Base-by-base conservation (phyloP, 345 rosid species). In the Populus ilicifolia region DNA sequence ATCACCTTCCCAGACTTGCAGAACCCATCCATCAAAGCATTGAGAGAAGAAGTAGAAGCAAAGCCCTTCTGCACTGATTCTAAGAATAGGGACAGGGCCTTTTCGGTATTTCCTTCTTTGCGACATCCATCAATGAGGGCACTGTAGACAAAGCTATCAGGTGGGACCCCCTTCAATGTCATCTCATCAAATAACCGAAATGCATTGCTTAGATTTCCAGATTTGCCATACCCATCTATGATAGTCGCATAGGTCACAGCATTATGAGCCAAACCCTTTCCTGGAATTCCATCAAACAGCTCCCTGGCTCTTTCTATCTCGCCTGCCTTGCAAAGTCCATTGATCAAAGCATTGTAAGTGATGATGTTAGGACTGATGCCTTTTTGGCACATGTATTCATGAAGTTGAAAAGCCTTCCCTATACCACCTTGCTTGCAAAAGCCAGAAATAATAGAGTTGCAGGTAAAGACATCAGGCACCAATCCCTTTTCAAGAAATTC, bases 211-310 rank as follows among this genome's bases (percentile, higher is more conserved):
- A 94, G 77, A 80, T 85, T 86, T 75, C 92, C 90, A 46, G 79
- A 76, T 86, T 92, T 94, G 90, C 94, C 89, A 75, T 85, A 89
- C 73, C 92, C 94, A 82, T 89, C 91, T 23, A 94, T 94, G 52
- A 91, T 83, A 38, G 85, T 90, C 69, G 89, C 77, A 81, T 94
- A 92, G 25, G 93, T 92, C 78, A 89, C 89, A 44, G 48, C 75
- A 65, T 83, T 89, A 16, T 83, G 89, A 36, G 75, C 78, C 78
- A 91, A 81, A 78, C 89, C 91, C 79, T 79, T 89, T 46, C 66
- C 84, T 70, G 89, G 77, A 81, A 92, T 88, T 88, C 77, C 92
- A 80, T 90, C 84, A 74, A 94, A 83, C 74, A 88, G 35, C 70
- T 80, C 87, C 81, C 83, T 86, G 74, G 91, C 96, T 87, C 80